Base-by-base conservation (phyloP, 148 eudicot species). In the Nepenthes mirabilis region DNA sequence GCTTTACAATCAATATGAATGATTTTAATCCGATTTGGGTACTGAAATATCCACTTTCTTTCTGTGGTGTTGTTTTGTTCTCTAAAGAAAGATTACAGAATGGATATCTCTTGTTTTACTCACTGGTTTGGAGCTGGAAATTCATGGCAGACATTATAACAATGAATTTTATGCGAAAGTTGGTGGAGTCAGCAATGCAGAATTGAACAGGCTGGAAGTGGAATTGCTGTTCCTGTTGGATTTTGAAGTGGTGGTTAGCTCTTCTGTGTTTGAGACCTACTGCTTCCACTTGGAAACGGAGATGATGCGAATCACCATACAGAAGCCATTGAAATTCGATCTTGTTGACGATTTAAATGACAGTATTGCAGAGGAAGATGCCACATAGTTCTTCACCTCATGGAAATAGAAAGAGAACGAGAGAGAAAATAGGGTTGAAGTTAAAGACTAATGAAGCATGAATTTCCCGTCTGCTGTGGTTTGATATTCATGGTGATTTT, bases 151-250 rank as follows among this genome's bases (percentile, higher is more conserved):
- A 85, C 98, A 91, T 65, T 79, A 85, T 56, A 86, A 88, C 79
- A 91, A 91, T 37, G 88, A 96, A 33, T 88, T 91, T 61, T 88
- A 77, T 49, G 98, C 98, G 1, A 82, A 85, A 66, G 88, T 88
- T 14, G 98, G 98, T 57, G 98, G 98, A 59, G 86, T 91, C 57
- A 91, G 75, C 77, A 91, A 91, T 57, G 61, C 63, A 1, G 96
- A 88, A 57, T 60, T 91, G 37, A 91, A 91, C 75, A 83, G 66
- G 80, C 77, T 91, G 14, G 98, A 91, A 69, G 8, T 91, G 59
- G 96, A 91, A 65, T 56, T 91, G 70, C 88, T 91, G 5, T 88
- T 88, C 73, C 37, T 88, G 43, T 70, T 91, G 72, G 86, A 91
- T 68, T 91, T 88, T 5, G 67, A 77, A 47, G 77, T 91, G 14